Conservation (phyloP, 108 stramenopile species). For the Cyclotella kingstonii region DNA sequence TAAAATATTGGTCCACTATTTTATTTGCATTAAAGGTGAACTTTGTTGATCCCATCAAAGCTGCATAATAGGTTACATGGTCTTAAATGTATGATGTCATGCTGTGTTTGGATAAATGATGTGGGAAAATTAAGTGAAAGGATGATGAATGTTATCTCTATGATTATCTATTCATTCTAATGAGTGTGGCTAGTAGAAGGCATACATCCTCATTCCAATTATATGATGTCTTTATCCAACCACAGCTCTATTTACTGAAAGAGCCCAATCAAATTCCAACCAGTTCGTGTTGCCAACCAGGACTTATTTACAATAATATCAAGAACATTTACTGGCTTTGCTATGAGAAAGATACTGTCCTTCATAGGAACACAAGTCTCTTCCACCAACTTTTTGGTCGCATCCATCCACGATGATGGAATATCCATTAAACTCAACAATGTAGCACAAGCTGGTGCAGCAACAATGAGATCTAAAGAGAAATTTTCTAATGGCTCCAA, state of each 20-base stretch:
- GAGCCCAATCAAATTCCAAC: conserved; percentile 36
- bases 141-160: too few relatives aligned
- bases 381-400: conserved; percentile 1
- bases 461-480: conserved; percentile 63
- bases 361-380: conserved; percentile 4
- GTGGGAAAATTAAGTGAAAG: too few relatives aligned
- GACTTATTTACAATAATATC: conserved; percentile 40
- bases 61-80: too few relatives aligned
- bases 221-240: too few relatives aligned
- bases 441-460: conserved; percentile 65
- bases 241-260: conserved; percentile 15
- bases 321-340: conserved; percentile 31
- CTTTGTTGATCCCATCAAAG: too few relatives aligned
- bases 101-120: too few relatives aligned
- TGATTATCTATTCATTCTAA: too few relatives aligned
- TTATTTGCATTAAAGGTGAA: too few relatives aligned
- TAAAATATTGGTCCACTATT: too few relatives aligned
- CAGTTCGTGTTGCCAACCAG: conserved; percentile 51
- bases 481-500: conserved; percentile 44
- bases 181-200: too few relatives aligned
- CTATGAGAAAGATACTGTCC: conserved; percentile 29
- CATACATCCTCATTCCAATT: too few relatives aligned
- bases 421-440: conserved; percentile 28
- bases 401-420: conserved; percentile 49
- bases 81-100: too few relatives aligned